phyloP scores from a whole-genome alignment of 148 eudicot species.

The Cornus suecica region DNA sequence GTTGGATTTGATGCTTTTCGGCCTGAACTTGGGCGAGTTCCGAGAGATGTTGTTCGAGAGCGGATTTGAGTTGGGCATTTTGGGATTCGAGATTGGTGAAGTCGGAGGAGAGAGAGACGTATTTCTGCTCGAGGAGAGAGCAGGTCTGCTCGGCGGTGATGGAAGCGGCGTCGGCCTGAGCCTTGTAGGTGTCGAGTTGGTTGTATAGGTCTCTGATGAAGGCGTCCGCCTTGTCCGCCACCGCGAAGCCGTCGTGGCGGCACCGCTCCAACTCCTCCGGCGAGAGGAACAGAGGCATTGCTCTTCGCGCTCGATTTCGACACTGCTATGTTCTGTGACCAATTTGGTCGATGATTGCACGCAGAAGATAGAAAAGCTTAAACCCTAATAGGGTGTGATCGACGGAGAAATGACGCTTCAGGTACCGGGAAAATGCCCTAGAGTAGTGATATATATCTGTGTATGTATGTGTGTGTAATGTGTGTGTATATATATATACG shows the following conservation, averaged over 20 bases:
- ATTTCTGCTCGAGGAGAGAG: slow-evolving; percentile 78
- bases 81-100: slow-evolving; percentile 50
- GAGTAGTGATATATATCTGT: no score
- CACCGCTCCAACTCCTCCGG: slow-evolving; percentile 62
- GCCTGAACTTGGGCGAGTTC: slow-evolving; percentile 61
- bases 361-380: no score
- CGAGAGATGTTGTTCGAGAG: slow-evolving; percentile 38
- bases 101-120: slow-evolving; percentile 66
- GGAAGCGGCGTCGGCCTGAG: slow-evolving; percentile 76
- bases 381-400: no score
- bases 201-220: slow-evolving; percentile 46
- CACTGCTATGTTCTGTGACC: no score
- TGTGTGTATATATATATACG: no score
- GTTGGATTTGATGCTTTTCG: slow-evolving; percentile 66
- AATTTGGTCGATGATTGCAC: no score
- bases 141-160: slow-evolving; percentile 95
- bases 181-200: slow-evolving; percentile 70
- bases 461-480: no score
- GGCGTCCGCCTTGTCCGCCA: slow-evolving; percentile 80
- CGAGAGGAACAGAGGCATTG: slow-evolving; percentile 77
- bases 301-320: not conserved
- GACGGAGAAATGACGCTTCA: no score
- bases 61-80: slow-evolving; percentile 34
- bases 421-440: no score
- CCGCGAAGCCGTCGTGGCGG: slow-evolving; percentile 48